Evolutionary conservation across 2,329 filamentous ascomycete genomes (phyloP).

Genomic region (Rosellinia necatrix): DNA sequence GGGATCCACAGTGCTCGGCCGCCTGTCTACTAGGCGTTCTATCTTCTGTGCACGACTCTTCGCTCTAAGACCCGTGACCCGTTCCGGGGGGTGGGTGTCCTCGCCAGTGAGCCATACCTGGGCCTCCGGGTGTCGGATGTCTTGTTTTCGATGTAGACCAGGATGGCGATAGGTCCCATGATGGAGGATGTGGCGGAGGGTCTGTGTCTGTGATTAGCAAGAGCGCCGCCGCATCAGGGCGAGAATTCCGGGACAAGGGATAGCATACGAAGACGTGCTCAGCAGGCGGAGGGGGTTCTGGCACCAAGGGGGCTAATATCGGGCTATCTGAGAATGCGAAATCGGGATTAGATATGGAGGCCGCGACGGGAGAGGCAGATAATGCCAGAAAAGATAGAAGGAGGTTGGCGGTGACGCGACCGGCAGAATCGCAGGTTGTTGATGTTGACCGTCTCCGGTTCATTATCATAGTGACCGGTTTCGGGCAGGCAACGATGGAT

Average conservation of each 20-base stretch:
- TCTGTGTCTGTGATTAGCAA: conserved; percentile 26
- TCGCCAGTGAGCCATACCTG: conserved; percentile 67
- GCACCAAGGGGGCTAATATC: conserved; percentile 45
- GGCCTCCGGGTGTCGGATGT: conserved; percentile 65
- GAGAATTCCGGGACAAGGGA: too few relatives aligned
- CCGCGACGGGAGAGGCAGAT: conserved; percentile 49
- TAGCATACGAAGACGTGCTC: conserved; percentile 60
- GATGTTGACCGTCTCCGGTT: conserved; percentile 35
- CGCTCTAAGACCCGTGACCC: conserved; percentile 59
- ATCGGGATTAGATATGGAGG: conserved; percentile 44
- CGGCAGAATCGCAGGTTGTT: conserved; percentile 57
- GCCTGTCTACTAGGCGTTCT: conserved; percentile 79
- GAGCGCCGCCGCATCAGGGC: not conserved
- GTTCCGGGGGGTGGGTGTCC: conserved; percentile 57
- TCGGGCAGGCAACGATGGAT: not conserved
- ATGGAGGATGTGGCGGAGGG: conserved; percentile 88
- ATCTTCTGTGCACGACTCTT: conserved; percentile 72
- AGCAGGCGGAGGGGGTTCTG: conserved; percentile 52
- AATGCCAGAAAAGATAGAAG: conserved; percentile 71
- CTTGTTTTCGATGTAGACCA: conserved; percentile 73
- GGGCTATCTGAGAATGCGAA: conserved; percentile 51
- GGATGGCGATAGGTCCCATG: conserved; percentile 84
- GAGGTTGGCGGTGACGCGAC: conserved; percentile 65
- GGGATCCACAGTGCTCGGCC: conserved; percentile 75
- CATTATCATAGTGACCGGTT: conserved; percentile 32